phyloP scores from a whole-genome alignment of 176 grass and related monocot species.

The Bromus sterilis region DNA sequence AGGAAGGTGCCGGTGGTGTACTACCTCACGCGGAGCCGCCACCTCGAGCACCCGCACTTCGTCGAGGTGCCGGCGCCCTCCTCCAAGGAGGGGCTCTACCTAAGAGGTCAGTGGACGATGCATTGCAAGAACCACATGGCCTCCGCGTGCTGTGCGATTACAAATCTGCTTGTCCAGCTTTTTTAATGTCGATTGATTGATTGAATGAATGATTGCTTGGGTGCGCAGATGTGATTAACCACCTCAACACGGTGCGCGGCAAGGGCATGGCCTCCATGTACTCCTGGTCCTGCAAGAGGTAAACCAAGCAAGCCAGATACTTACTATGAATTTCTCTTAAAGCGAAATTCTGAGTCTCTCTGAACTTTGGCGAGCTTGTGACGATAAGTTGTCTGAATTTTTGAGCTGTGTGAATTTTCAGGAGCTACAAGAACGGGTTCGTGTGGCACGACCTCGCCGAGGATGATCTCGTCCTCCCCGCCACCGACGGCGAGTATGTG shows the following conservation, averaged over 20 bases:
- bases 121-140: neutral
- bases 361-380: neutral
- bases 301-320: neutral
- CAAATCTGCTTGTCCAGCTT: neutral
- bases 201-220: neutral
- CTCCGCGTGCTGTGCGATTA: neutral
- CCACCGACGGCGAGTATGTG: constrained; percentile 80
- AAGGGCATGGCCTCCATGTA: constrained; percentile 82
- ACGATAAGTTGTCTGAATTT: neutral
- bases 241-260: constrained; percentile 77
- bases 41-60: constrained; percentile 99
- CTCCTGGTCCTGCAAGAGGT: constrained; percentile 99
- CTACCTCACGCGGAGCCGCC: constrained; percentile 93
- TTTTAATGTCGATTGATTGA: neutral
- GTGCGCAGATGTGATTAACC: constrained; percentile 65
- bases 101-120: constrained; percentile 50
- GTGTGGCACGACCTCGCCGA: constrained; percentile 92
- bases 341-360: neutral
- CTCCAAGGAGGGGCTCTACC: constrained; percentile 59
- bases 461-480: constrained; percentile 78
- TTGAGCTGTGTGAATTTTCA: neutral
- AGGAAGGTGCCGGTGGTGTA: constrained; percentile 84
- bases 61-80: constrained; percentile 76
- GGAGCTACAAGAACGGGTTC: constrained; percentile 97
- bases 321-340: too few relatives aligned